Evolutionary conservation across 164 flowering plant genomes (phyloP).

Genomic region (Cinnamomum micranthum): DNA sequence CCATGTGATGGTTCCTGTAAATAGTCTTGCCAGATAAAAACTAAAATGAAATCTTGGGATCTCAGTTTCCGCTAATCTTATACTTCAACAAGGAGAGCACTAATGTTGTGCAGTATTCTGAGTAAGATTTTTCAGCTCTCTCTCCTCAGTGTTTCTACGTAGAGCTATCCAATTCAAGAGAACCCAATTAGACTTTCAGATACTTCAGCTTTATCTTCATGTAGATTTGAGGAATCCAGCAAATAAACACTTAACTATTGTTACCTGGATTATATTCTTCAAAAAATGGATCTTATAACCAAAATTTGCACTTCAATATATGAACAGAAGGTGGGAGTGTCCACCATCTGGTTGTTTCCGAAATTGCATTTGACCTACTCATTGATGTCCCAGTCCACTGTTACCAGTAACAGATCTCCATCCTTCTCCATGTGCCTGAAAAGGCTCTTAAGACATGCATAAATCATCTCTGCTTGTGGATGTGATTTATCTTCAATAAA

Average conservation of each 20-base stretch:
- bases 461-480: conserved; percentile 32
- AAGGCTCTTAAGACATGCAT: conserved; percentile 42
- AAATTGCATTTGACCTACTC: background rate
- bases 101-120: too few species aligned
- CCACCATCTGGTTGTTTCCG: background rate
- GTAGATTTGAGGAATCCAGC: background rate
- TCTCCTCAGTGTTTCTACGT: too few species aligned
- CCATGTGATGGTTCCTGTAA: too few species aligned
- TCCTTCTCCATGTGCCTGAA: conserved; percentile 46
- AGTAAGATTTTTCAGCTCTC: too few species aligned
- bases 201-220: too few species aligned
- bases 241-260: background rate
- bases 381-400: background rate
- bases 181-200: too few species aligned
- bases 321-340: background rate
- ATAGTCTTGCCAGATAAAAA: too few species aligned
- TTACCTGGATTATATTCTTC: background rate
- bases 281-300: background rate
- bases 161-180: too few species aligned
- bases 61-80: too few species aligned
- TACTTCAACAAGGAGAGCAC: too few species aligned
- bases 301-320: background rate
- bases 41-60: too few species aligned
- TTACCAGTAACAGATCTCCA: background rate
- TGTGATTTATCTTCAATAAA: conserved; percentile 41